These are phyloP conservation scores for Termitomyces sp. DNA, from an alignment of 768 basidiomycete species.

Conservation along the genomic window DNA sequence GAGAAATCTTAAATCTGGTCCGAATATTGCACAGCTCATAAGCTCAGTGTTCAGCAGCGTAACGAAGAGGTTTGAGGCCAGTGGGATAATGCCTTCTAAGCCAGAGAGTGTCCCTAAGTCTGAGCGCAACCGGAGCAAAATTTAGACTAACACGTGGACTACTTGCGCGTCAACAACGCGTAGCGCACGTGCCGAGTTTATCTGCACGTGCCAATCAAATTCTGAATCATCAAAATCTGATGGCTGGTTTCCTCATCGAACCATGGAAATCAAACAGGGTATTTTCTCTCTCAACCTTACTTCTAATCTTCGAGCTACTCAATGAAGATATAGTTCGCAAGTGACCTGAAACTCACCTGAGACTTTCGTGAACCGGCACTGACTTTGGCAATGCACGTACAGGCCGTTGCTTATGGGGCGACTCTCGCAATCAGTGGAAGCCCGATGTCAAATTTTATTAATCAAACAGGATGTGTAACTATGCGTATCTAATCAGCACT, in stretches of 20 bases:
- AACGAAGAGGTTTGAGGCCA: background rate
- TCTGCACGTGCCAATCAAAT: background rate
- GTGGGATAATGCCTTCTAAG: background rate
- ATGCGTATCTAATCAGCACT: background rate
- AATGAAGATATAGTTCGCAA: background rate
- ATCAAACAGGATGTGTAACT: background rate
- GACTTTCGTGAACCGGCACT: background rate
- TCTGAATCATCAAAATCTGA: too few species aligned
- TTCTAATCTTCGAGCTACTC: background rate
- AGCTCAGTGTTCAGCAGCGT: background rate
- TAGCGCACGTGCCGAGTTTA: background rate
- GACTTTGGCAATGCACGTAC: too few species aligned
- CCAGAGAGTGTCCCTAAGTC: background rate
- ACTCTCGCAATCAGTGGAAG: background rate
- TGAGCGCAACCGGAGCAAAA: background rate
- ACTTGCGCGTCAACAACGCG: background rate
- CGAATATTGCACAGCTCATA: background rate
- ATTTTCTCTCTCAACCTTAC: too few species aligned
- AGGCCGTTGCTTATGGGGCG: background rate
- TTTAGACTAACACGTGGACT: background rate
- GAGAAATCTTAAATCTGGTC: background rate
- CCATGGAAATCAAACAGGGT: too few species aligned
- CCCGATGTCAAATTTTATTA: background rate
- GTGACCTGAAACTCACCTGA: background rate
- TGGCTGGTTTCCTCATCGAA: too few species aligned